These are phyloP conservation scores for Gamarada debralockiae DNA, from an alignment of 495 filamentous ascomycete genomes.

Conservation along the genomic window DNA sequence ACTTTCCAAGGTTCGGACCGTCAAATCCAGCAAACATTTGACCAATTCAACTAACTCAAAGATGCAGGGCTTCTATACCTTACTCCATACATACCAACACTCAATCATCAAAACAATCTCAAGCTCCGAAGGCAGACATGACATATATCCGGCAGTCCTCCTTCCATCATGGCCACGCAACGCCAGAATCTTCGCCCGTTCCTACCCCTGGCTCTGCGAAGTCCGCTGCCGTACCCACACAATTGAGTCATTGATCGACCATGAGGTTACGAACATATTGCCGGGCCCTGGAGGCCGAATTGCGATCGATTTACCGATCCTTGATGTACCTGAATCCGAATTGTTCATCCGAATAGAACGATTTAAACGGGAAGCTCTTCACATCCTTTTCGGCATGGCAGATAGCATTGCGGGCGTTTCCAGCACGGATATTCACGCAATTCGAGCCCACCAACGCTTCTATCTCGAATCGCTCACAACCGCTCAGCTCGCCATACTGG, in stretches of 20 bases:
- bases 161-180: background rate
- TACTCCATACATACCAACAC: slow-evolving; percentile 16
- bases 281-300: background rate
- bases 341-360: background rate
- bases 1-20: slow-evolving; percentile 18
- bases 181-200: background rate
- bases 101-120: slow-evolving; percentile 11
- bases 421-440: background rate
- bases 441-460: slow-evolving; percentile 7
- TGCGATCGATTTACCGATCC: background rate
- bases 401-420: slow-evolving; percentile 13
- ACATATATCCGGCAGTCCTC: background rate
- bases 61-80: slow-evolving; percentile 11
- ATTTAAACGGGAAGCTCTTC: slow-evolving; percentile 15
- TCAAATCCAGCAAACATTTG: too few species aligned
- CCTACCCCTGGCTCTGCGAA: slow-evolving; percentile 20
- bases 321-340: slow-evolving; percentile 10
- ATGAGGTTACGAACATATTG: slow-evolving; percentile 14
- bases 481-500: slow-evolving; percentile 12
- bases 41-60: too few species aligned
- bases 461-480: slow-evolving; percentile 10
- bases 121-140: background rate
- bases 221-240: slow-evolving; percentile 2
- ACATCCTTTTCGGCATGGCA: slow-evolving; percentile 13
- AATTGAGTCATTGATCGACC: slow-evolving; percentile 11